Conservation (phyloP, 2,329 filamentous ascomycete genomes). For the Leptosphaerulina australis region DNA sequence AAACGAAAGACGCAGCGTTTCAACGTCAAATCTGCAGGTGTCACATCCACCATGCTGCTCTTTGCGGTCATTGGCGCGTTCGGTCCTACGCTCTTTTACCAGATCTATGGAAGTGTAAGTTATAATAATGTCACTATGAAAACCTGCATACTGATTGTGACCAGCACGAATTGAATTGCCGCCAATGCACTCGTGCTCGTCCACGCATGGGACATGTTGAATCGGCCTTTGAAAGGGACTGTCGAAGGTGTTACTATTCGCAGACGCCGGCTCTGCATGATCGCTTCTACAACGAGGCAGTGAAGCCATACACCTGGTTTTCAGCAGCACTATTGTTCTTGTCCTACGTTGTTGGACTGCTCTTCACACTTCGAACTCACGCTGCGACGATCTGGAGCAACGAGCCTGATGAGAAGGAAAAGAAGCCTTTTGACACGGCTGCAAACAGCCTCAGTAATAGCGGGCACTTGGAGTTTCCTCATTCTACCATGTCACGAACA, state of each 20-base stretch:
- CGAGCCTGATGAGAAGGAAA: conserved; percentile 61
- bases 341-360: conserved; percentile 89
- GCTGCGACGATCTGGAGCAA: conserved; percentile 96
- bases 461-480: conserved; percentile 38
- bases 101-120: conserved; percentile 86
- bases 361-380: conserved; percentile 95
- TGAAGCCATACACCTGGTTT: conserved; percentile 91
- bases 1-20: conserved; percentile 98
- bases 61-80: conserved; percentile 97
- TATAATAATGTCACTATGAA: not conserved
- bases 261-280: conserved; percentile 84
- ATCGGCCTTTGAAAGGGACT: conserved; percentile 67
- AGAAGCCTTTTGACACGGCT: conserved; percentile 52
- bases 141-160: conserved; percentile 41
- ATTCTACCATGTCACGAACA: conserved; percentile 38
- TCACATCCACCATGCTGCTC: conserved; percentile 96
- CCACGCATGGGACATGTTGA: conserved; percentile 50
- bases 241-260: conserved; percentile 90
- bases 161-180: conserved; percentile 88
- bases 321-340: conserved; percentile 84
- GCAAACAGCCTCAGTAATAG: conserved; percentile 44
- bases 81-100: conserved; percentile 94
- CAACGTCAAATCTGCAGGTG: conserved; percentile 93
- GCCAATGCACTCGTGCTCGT: conserved; percentile 59
- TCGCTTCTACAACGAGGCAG: conserved; percentile 86